Percentiles rank a stretch among this genome's conserved stretches.
phyloP scores from a whole-genome alignment of 768 basidiomycete species.

The Leccinum truebloodii region DNA sequence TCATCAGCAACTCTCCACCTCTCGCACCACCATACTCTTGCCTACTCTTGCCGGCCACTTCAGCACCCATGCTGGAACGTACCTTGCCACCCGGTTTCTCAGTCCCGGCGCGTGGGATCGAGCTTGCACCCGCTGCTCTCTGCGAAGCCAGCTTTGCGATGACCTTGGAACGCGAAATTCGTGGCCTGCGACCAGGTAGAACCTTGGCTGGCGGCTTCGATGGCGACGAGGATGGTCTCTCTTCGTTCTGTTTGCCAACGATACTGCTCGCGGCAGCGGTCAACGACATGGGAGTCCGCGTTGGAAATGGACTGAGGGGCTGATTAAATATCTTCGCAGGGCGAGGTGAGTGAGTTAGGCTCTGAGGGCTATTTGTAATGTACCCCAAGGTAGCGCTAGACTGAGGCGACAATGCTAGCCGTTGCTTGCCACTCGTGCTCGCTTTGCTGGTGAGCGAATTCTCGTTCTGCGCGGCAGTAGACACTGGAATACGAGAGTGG shows the following conservation, averaged over 20 bases:
- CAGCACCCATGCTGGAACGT: constrained; percentile 55
- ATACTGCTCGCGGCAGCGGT: constrained; percentile 32
- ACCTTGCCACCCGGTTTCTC: constrained; percentile 32
- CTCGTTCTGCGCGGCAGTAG: constrained; percentile 17
- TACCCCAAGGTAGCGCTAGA: constrained; percentile 29
- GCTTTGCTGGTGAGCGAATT: constrained; percentile 15
- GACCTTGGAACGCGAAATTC: constrained; percentile 80
- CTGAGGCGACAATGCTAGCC: constrained; percentile 12
- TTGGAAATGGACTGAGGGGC: constrained; percentile 40
- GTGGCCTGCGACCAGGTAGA: constrained; percentile 58
- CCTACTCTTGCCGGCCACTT: constrained; percentile 25
- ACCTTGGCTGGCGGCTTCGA: constrained; percentile 30
- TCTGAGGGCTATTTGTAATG: constrained; percentile 36
- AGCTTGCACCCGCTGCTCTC: constrained; percentile 41
- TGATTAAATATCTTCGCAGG: constrained; percentile 53
- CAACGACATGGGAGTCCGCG: constrained; percentile 31
- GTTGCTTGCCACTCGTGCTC: constrained; percentile 15
- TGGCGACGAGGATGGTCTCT: background rate
- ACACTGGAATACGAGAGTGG: constrained; percentile 27
- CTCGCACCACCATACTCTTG: constrained; percentile 26
- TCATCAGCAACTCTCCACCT: constrained; percentile 49
- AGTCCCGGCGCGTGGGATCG: constrained; percentile 14
- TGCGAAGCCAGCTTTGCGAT: constrained; percentile 77
- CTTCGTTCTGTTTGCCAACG: constrained; percentile 9
- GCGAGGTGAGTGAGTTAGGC: constrained; percentile 12